A percentile compares a stretch with the other conserved stretches of the same genome.
These are phyloP conservation scores for Basipetospora chlamydospora DNA, from an alignment of 2,329 filamentous ascomycete species.

Conservation along the genomic window DNA sequence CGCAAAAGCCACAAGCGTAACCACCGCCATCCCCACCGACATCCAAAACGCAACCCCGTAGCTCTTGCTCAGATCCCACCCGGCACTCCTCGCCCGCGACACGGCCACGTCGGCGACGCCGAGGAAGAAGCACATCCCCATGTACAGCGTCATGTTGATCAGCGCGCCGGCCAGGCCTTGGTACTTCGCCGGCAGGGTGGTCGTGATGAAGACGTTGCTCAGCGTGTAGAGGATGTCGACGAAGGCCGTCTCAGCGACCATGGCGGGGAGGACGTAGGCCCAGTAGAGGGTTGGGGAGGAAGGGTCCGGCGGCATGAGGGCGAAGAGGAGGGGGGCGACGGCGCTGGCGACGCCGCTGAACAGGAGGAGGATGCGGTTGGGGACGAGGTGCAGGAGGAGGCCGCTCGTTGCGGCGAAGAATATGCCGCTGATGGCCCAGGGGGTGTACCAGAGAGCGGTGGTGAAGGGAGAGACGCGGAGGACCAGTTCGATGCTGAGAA, in stretches of 20 bases:
- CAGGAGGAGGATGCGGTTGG: conserved; percentile 35
- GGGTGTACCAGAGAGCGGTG: conserved; percentile 43
- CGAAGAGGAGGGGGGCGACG: conserved; percentile 36
- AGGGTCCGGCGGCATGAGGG: conserved; percentile 34
- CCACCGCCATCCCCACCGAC: conserved; percentile 32
- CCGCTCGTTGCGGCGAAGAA: conserved; percentile 39
- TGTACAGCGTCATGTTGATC: conserved; percentile 45
- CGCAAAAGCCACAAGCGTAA: conserved; percentile 29
- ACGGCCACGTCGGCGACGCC: conserved; percentile 46
- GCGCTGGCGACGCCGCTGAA: conserved; percentile 36
- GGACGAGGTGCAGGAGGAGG: conserved; percentile 38
- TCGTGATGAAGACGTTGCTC: conserved; percentile 54
- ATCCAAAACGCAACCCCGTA: conserved; percentile 50
- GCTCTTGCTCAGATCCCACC: conserved; percentile 28
- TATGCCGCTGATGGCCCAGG: conserved; percentile 43
- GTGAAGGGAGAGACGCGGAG: conserved; percentile 36
- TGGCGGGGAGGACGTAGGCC: conserved; percentile 47
- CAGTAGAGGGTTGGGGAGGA: conserved; percentile 34
- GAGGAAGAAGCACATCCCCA: conserved; percentile 48
- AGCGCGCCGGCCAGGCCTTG: conserved; percentile 53
- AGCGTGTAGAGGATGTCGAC: conserved; percentile 54
- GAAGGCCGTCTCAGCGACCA: conserved; percentile 45
- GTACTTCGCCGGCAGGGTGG: conserved; percentile 37
- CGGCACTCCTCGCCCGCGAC: conserved; percentile 24
- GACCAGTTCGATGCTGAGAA: conserved; percentile 32